These are phyloP conservation scores for Davidsoniella neocaledoniae DNA, from an alignment of 2,329 filamentous ascomycete genomes.

Conservation along the genomic window DNA sequence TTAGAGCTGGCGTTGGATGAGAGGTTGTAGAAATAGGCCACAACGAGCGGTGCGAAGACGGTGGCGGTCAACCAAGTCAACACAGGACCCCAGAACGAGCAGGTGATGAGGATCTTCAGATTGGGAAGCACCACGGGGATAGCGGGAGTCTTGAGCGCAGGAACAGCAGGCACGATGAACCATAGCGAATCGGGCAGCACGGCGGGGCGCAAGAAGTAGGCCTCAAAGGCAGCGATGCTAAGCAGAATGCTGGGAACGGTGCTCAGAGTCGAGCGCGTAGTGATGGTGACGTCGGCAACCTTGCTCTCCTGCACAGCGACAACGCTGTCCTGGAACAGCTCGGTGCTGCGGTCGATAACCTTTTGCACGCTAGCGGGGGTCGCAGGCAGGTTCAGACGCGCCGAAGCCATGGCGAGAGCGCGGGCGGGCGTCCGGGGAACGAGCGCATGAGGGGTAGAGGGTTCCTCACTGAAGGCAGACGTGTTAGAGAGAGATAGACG, in stretches of 20 bases:
- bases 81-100: slow-evolving; percentile 70
- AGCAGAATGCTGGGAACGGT: slow-evolving; percentile 57
- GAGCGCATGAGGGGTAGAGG: not conserved
- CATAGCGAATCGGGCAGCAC: slow-evolving; percentile 56
- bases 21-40: slow-evolving; percentile 85
- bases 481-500: not conserved
- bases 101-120: slow-evolving; percentile 59
- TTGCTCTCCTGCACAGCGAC: slow-evolving; percentile 46
- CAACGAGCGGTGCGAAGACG: slow-evolving; percentile 48
- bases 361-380: slow-evolving; percentile 65
- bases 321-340: slow-evolving; percentile 47
- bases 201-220: slow-evolving; percentile 49
- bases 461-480: not conserved
- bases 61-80: slow-evolving; percentile 61
- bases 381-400: slow-evolving; percentile 56
- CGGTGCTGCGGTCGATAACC: slow-evolving; percentile 54
- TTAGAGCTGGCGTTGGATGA: slow-evolving; percentile 28
- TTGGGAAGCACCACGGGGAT: slow-evolving; percentile 58
- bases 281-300: slow-evolving; percentile 47
- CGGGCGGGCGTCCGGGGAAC: slow-evolving; percentile 23
- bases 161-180: slow-evolving; percentile 51
- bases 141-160: slow-evolving; percentile 36
- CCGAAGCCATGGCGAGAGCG: slow-evolving; percentile 33
- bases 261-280: slow-evolving; percentile 52
- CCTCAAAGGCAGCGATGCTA: slow-evolving; percentile 51